These are phyloP conservation scores for Lichtheimia corymbifera DNA, from an alignment of 371 early-diverging fungal species.

Conservation along the genomic window DNA sequence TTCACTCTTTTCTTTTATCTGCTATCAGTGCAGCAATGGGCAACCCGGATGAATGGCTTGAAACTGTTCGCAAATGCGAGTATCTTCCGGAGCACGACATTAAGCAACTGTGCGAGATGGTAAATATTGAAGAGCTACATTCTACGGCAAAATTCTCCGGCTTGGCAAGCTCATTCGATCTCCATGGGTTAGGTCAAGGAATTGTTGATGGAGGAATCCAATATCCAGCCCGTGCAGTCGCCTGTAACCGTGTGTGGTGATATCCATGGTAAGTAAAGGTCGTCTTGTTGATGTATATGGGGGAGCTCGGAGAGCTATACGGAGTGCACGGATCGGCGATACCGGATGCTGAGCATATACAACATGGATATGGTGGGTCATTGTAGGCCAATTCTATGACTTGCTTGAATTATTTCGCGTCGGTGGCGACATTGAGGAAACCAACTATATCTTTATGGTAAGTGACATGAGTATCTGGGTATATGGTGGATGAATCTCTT, in stretches of 20 bases:
- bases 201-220: conserved; percentile 93
- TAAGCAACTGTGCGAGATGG: conserved; percentile 94
- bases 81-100: conserved; percentile 92
- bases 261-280: conserved; percentile 78
- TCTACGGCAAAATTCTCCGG: conserved; percentile 9
- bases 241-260: conserved; percentile 99
- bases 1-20: not conserved
- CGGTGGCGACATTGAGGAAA: conserved; percentile 97
- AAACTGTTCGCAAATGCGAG: conserved; percentile 76
- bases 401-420: conserved; percentile 97
- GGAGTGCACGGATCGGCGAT: not conserved
- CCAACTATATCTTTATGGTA: conserved; percentile 98
- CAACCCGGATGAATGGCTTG: conserved; percentile 66
- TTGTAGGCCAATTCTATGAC: conserved; percentile 95
- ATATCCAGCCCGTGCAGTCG: conserved; percentile 93
- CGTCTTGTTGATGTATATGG: not conserved
- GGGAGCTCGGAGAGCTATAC: too few species aligned
- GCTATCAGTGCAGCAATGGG: conserved; percentile 36
- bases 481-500: not conserved
- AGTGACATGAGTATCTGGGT: not conserved
- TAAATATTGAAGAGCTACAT: conserved; percentile 11
- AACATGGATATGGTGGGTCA: too few species aligned
- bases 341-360: not conserved
- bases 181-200: conserved; percentile 83
- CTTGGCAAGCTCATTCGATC: not conserved